phyloP scores from a whole-genome alignment of 768 basidiomycete species.

The Mycena galopus region DNA sequence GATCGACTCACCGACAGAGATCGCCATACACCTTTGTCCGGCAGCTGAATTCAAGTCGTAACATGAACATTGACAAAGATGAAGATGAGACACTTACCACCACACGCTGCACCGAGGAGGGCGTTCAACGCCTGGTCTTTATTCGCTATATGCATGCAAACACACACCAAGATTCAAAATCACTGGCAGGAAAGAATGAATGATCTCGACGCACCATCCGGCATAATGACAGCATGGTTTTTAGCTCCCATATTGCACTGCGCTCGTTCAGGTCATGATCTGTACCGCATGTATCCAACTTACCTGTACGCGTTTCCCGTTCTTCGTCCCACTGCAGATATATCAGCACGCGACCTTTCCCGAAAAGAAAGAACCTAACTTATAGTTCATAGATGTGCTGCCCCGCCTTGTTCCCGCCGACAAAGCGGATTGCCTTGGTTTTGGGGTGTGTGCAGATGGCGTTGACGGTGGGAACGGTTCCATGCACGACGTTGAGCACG shows the following conservation, averaged over 20 bases:
- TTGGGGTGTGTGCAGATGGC: conserved; percentile 92
- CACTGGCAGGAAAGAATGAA: not conserved
- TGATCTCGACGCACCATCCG: conserved; percentile 74
- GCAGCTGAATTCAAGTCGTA: conserved; percentile 67
- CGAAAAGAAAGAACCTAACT: conserved; percentile 15
- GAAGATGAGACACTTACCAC: conserved; percentile 68
- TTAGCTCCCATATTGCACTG: conserved; percentile 87
- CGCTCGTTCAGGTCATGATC: not conserved
- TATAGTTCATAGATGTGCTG: conserved; percentile 93
- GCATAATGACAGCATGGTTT: conserved; percentile 94
- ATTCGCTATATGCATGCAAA: too few species aligned
- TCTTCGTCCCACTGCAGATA: conserved; percentile 74
- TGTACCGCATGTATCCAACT: conserved; percentile 16
- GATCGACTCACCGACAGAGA: conserved; percentile 87
- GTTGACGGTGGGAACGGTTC: conserved; percentile 91
- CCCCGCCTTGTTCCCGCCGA: conserved; percentile 94
- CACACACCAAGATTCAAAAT: not conserved
- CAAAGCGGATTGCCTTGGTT: conserved; percentile 96
- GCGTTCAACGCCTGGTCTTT: conserved; percentile 93
- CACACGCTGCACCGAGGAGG: conserved; percentile 93
- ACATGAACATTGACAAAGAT: too few species aligned
- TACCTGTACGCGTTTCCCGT: conserved; percentile 91
- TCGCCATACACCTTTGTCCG: conserved; percentile 97
- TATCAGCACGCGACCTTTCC: conserved; percentile 8
- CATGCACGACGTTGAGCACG: conserved; percentile 96